Percentiles rank a stretch among this genome's conserved stretches.
phyloP scores from a whole-genome alignment of 2,329 filamentous ascomycete genomes.

The Aspergillus alliaceus region DNA sequence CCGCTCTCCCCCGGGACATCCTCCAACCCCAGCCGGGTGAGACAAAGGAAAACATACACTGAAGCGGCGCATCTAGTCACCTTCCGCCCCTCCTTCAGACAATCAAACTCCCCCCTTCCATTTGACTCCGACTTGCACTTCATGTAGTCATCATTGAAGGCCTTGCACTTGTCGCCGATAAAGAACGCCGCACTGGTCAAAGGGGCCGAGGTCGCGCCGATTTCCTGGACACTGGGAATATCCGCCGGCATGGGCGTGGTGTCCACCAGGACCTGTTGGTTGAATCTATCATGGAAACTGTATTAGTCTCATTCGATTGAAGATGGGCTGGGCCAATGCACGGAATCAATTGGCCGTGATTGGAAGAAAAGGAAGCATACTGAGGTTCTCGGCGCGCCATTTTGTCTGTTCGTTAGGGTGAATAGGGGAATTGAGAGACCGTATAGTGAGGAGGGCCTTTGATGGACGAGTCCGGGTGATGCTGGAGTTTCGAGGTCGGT shows the following conservation, averaged over 20 bases:
- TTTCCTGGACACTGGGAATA: constrained; percentile 90
- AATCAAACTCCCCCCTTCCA: constrained; percentile 88
- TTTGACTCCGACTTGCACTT: constrained; percentile 96
- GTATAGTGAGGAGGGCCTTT: constrained; percentile 8
- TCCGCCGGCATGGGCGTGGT: constrained; percentile 89
- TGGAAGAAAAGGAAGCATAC: constrained; percentile 10
- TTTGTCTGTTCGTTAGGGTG: constrained; percentile 8
- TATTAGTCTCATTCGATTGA: background rate
- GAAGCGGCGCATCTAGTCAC: constrained; percentile 95
- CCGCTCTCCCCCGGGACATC: background rate
- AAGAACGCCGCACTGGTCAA: constrained; percentile 92
- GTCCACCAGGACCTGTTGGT: constrained; percentile 89
- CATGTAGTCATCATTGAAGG: constrained; percentile 99
- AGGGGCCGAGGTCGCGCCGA: constrained; percentile 89
- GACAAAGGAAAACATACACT: constrained; percentile 67
- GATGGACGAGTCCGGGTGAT: constrained; percentile 26
- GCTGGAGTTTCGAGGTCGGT: constrained; percentile 34
- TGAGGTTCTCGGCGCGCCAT: constrained; percentile 23
- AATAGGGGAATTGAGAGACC: background rate
- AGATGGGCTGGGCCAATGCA: background rate
- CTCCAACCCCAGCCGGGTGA: background rate
- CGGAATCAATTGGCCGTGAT: constrained; percentile 20
- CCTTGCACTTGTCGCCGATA: constrained; percentile 90
- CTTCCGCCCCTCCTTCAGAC: constrained; percentile 92
- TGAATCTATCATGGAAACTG: constrained; percentile 68